Percentiles rank a stretch among this genome's conserved stretches.
Evolutionary conservation across 2,329 filamentous ascomycete species (phyloP).

Genomic region (Botrytis squamosa): DNA sequence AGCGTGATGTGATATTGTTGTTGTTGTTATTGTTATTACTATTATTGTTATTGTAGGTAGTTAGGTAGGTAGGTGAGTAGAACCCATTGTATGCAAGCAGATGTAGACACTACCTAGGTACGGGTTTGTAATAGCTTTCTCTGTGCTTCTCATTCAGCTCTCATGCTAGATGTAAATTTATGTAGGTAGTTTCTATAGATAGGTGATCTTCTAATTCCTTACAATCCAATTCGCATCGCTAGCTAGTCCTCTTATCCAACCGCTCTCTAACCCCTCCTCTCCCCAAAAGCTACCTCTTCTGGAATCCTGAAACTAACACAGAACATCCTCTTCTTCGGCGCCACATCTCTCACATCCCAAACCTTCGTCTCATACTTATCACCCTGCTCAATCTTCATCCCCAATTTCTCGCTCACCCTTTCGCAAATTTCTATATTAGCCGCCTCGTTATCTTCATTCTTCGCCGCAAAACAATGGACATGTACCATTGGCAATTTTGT

Average conservation of each 20-base stretch:
- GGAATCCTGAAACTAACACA: constrained; percentile 91
- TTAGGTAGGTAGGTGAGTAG: not conserved
- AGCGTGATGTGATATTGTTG: not conserved
- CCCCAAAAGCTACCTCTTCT: constrained; percentile 71
- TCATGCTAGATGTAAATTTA: not conserved
- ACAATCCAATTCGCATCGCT: not conserved
- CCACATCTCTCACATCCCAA: constrained; percentile 78
- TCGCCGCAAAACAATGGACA: constrained; percentile 90
- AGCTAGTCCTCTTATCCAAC: no score
- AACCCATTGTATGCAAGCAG: not conserved
- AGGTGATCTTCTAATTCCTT: not conserved
- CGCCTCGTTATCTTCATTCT: constrained; percentile 71
- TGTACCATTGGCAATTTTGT: constrained; percentile 77
- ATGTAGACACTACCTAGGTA: not conserved
- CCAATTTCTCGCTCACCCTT: constrained; percentile 55
- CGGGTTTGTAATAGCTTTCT: not conserved
- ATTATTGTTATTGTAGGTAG: not conserved
- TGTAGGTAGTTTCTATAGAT: not conserved
- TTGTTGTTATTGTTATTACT: not conserved
- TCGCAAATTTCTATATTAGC: constrained; percentile 63
- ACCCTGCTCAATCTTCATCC: constrained; percentile 44
- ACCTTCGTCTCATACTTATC: constrained; percentile 49
- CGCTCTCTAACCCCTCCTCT: constrained; percentile 20
- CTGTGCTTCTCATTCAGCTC: rapidly evolving
- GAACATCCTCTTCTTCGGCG: constrained; percentile 94